Evolutionary conservation across 2,329 filamentous ascomycete species (phyloP).

Genomic region (Sporothrix dimorphospora): DNA sequence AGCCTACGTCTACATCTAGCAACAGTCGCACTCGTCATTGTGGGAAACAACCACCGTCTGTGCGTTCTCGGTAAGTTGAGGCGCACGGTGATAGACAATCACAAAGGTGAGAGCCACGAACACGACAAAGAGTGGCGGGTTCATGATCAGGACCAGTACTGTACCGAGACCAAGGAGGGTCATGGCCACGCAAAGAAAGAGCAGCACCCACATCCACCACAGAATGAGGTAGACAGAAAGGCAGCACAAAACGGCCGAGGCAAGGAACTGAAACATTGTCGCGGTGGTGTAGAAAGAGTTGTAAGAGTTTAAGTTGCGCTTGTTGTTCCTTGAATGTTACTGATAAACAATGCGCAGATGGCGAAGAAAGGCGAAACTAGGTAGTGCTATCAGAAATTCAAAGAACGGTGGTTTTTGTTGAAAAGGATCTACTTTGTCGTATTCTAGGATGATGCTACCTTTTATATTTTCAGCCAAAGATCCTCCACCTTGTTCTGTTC

Average conservation of each 20-base stretch:
- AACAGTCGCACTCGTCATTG: not conserved
- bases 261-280: not conserved
- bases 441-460: not conserved
- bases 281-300: not conserved
- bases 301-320: not conserved
- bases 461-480: not conserved
- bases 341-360: not conserved
- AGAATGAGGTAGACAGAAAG: conserved; percentile 8
- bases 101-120: not conserved
- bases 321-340: not conserved
- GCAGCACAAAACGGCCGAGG: not conserved
- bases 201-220: conserved; percentile 12
- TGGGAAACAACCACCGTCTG: not conserved
- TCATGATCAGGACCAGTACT: not conserved
- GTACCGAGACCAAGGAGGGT: not conserved
- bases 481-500: not conserved
- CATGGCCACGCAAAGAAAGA: not conserved
- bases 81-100: not conserved
- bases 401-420: not conserved
- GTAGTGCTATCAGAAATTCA: conserved; percentile 16
- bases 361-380: not conserved
- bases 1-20: conserved; percentile 1
- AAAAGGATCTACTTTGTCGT: not conserved
- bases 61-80: not conserved
- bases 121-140: not conserved